phyloP scores from a whole-genome alignment of 192 early-diverging fungal species.

The Podochytrium sp. region DNA sequence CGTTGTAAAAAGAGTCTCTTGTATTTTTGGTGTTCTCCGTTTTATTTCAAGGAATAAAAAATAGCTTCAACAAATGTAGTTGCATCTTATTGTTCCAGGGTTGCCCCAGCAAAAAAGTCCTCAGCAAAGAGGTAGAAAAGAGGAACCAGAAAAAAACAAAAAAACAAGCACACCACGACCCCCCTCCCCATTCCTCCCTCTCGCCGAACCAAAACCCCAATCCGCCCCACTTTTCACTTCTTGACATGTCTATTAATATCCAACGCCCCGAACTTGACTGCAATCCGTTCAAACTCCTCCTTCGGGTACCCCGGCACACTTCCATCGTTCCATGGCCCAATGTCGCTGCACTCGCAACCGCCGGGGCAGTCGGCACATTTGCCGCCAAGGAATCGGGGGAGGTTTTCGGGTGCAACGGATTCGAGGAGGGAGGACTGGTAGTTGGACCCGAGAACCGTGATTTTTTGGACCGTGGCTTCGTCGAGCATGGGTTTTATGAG shows the following conservation, averaged over 20 bases:
- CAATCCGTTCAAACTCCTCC: slow-evolving; percentile 40
- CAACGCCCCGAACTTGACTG: slow-evolving; percentile 11
- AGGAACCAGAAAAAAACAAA: no score
- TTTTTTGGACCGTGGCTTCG: slow-evolving; percentile 58
- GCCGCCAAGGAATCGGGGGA: slow-evolving; percentile 52
- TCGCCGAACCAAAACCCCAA: no score
- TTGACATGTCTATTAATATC: slow-evolving; percentile 29
- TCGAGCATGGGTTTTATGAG: slow-evolving; percentile 56
- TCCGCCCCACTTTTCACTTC: slow-evolving; percentile 5
- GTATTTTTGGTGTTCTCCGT: no score
- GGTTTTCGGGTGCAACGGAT: slow-evolving; percentile 44
- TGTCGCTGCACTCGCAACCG: slow-evolving; percentile 53
- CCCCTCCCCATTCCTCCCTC: no score
- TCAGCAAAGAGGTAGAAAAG: no score
- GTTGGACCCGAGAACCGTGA: slow-evolving; percentile 46
- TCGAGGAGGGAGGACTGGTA: slow-evolving; percentile 52
- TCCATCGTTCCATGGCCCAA: slow-evolving; percentile 63
- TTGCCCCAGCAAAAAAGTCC: no score
- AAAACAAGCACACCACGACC: no score
- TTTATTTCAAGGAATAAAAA: no score
- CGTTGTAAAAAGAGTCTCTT: no score
- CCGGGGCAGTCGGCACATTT: slow-evolving; percentile 41
- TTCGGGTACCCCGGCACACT: slow-evolving; percentile 54
- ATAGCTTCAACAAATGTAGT: no score
- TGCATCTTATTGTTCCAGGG: no score